Base-by-base conservation (phyloP, 2,329 filamentous ascomycete genomes). In the Pezicula carpinea region DNA sequence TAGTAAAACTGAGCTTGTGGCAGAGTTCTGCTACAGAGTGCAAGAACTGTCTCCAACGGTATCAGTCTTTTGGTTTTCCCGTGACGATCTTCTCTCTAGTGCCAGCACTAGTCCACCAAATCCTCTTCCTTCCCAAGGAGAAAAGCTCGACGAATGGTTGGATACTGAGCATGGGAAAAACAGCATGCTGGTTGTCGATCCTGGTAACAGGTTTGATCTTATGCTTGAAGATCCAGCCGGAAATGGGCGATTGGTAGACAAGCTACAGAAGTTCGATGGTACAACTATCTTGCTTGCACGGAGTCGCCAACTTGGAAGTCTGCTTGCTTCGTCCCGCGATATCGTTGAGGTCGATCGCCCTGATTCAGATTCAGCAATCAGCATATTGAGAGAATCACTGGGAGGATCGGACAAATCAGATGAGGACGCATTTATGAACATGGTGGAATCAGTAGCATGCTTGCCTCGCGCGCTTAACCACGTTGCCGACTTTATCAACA, bases 1-100 rank as follows among this genome's bases (percentile, higher is more conserved):
- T 39, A 59, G 57, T 2, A 58, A 59, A 43, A 57, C 54, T 6
- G 57, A 58, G 41, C 43, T 57, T 8, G 49, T 54, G 2, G 48
- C 53, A 10, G 57, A 59, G 42, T 56, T 59, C 21, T 52, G 50
- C 31, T 55, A 59, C 43, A 48, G 52, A 43, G 44, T 56, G 6
- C 48, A 45, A 36, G 49, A 57, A 23, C 35, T 55, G 6, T 58
- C 57, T 7, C 53, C 56, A 15, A 40, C 44, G 10, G 54, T 53
- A 4, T 52, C 53, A n/a, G 50, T 59, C 14, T 54, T 43, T 46
- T 59, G 57, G 57, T 56, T 59, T 32, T 46, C 48, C 19, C 45
- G 47, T 2, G 39, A 46, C 15, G 49, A 54, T 43, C 43, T 56
- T 10, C 44, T 48, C 19, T 45, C 45, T 5, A 40, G 14, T 19